Conservation (phyloP, 2,329 filamentous ascomycete species). For the Rutstroemia sp. region DNA sequence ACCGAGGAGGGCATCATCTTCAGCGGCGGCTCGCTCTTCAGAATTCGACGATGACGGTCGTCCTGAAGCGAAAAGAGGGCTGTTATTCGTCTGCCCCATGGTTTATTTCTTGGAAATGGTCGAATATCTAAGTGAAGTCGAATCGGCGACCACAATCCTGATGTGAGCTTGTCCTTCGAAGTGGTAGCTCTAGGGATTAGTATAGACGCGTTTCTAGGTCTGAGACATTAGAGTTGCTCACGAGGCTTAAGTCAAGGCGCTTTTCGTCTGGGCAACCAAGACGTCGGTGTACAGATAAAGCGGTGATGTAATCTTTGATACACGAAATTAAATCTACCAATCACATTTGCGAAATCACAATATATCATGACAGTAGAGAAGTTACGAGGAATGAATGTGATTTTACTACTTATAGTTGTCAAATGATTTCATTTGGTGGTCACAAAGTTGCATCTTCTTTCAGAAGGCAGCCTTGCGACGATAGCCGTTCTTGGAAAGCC, state of each 20-base stretch:
- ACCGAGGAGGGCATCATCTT: constrained; percentile 33
- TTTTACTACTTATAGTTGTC: neutral
- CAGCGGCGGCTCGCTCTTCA: constrained; percentile 44
- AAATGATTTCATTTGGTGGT: neutral
- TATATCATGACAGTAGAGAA: neutral
- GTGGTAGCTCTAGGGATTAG: neutral
- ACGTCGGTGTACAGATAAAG: constrained; percentile 1
- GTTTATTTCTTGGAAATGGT: neutral
- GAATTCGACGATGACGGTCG: constrained; percentile 50
- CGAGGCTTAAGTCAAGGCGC: neutral
- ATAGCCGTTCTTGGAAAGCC: neutral
- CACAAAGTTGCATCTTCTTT: too few species aligned
- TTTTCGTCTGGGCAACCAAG: constrained; percentile 7
- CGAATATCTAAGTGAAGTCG: too few species aligned
- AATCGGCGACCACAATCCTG: neutral
- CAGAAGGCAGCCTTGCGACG: neutral
- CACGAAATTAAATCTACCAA: neutral
- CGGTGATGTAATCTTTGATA: constrained; percentile 1
- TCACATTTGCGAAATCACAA: neutral
- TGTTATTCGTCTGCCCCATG: constrained; percentile 17
- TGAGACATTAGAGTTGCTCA: constrained; percentile 4
- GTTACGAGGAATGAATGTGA: neutral
- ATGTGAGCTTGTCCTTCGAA: neutral
- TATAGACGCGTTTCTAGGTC: neutral
- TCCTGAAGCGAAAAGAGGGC: constrained; percentile 27